Base-by-base conservation (phyloP, 2,329 filamentous ascomycete genomes). In the Proliferodiscus dingleyae region DNA sequence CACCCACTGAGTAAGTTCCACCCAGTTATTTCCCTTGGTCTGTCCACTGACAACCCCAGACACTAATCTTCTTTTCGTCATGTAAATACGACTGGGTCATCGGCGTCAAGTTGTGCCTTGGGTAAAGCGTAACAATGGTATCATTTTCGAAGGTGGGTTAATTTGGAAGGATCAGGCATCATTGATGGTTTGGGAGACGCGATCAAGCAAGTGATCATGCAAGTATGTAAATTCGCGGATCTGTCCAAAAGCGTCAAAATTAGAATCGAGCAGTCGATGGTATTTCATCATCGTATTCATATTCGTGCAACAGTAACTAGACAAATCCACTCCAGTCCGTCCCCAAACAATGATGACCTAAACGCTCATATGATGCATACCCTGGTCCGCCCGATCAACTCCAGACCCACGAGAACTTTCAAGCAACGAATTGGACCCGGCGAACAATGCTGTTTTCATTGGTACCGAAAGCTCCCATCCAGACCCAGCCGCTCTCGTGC, bases 1-100 rank as follows among this genome's bases (percentile, higher is more conserved):
- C 93, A 98, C 69, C 93, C 93, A 28, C 72, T 98, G 62, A 89
- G 91, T 96, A 81, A 48, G 60, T 41, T 8, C 9, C 21, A 24
- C 24, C 10, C 36, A 21, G 29, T 24, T 32, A n/a, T 45, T 37
- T 18, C 11, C 40, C 19, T 18, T 15, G 4, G 40, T 3, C 10
- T 24, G 1, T 33, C 16, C 16, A 30, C 45, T 30, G 13, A 42
- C 55, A 32, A 47, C 58, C 41, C 37, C 42, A 81, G 80, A 83
- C 63, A 83, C 79, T 47, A 77, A 80, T 61, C 63, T 83, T 37
- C 66, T 80, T 54, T 83, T 82, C 59, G 75, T 82, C 50, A 77
- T 82, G 77, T 81, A 63, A 62, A 61, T 50, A 45, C n/a, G 45
- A 28, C 38, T 29, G 19, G 39, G 26, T 21, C 30, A 32, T 43